A percentile compares a stretch with the other conserved stretches of the same genome.
Conservation (phyloP, 306 rosid genomes). For the Rosa persica region DNA sequence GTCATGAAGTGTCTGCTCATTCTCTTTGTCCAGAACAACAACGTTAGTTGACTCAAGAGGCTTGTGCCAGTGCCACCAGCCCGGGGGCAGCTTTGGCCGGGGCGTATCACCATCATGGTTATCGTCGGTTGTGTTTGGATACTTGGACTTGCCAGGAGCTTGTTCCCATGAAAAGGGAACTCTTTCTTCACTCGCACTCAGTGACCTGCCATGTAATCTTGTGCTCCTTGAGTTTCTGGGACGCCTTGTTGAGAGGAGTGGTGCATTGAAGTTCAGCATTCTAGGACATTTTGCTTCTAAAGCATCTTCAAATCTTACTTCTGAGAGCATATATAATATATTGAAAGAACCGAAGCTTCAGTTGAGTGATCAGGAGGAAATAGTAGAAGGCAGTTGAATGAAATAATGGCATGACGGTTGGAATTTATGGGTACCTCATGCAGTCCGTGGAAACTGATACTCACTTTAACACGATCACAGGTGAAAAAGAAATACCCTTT, state of each 20-base stretch:
- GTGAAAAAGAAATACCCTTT: slow-evolving; percentile 32
- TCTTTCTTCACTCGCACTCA: slow-evolving; percentile 36
- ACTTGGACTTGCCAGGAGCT: slow-evolving; percentile 72
- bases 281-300: slow-evolving; percentile 41
- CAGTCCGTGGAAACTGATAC: slow-evolving; percentile 31
- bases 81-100: slow-evolving; percentile 56
- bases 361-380: slow-evolving; percentile 20
- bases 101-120: slow-evolving; percentile 33
- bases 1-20: slow-evolving; percentile 7
- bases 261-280: slow-evolving; percentile 67
- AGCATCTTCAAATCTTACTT: slow-evolving; percentile 18
- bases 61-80: slow-evolving; percentile 45
- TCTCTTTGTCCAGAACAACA: background rate
- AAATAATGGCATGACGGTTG: slow-evolving; percentile 48
- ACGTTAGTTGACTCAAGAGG: slow-evolving; percentile 12
- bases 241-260: slow-evolving; percentile 69
- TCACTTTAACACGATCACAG: slow-evolving; percentile 50
- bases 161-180: slow-evolving; percentile 90
- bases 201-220: slow-evolving; percentile 1
- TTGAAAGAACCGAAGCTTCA: background rate
- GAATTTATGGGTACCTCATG: slow-evolving; percentile 50
- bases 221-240: slow-evolving; percentile 15
- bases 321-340: slow-evolving; percentile 24
- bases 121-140: slow-evolving; percentile 8
- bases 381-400: slow-evolving; percentile 34